Base-by-base conservation (phyloP, 2,329 filamentous ascomycete species). In the Aspergillus sp. region DNA sequence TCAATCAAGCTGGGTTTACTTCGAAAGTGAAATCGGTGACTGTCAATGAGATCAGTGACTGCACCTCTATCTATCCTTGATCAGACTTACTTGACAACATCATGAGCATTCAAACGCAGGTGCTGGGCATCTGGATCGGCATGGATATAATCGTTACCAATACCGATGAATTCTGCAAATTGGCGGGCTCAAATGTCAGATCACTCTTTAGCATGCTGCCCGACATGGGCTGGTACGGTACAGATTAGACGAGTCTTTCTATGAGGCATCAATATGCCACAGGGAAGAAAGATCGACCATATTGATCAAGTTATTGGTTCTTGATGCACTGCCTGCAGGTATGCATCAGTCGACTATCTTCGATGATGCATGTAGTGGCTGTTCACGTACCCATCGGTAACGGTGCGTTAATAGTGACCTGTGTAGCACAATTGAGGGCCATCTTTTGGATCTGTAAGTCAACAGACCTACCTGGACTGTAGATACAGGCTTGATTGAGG, bases 141-240 rank as follows among this genome's bases (percentile, higher is more conserved):
- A 43, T 64, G 67, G 51, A 74, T 71, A 50, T 72, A 73, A 49
- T 73, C 71, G 45, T 67, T 67, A 3, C 70, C 71, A 15, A 59
- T 55, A 10, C 69, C 67, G 17, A 62, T 58, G 42, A 69, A 61
- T 19, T 63, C 54, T 19, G 67, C 68, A 49, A 37, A 73, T 43
- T 43, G 7, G 61, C 53, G 3, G 65, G 65, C 2, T 60, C 58
- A 50, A 68, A 71, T 20, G 59, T 59, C 2, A 62, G 55, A 27
- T 65, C 68, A 37, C 61, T 63, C 44, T 63, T 65, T 47, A 72
- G 51, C 3, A 58, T 65, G 41, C 67, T 69, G 13, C 60, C 61
- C 15, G 58, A 57, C 60, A 74, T 69, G 17, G 68, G 67, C 67
- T 71, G 32, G 15, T 17, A 15, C 49, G 41, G 20, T 15, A 49